Evolutionary conservation across 352 stramenopile genomes (phyloP).

Genomic region (Stramenopiles sp.): DNA sequence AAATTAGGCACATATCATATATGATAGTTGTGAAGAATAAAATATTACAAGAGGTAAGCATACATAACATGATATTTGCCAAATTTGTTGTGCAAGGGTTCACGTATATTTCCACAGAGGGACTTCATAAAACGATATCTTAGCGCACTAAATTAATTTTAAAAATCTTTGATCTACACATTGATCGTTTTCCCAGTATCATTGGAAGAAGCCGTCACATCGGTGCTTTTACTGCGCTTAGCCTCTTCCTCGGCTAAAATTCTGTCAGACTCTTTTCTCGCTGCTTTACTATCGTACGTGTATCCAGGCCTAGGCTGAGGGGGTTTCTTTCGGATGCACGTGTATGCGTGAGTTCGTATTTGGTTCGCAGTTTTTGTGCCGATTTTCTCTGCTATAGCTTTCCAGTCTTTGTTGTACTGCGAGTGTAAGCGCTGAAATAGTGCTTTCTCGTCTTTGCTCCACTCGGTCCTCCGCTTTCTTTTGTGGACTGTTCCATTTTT

Average conservation of each 20-base stretch:
- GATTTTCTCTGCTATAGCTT: background rate
- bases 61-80: too few relatives aligned
- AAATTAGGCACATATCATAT: too few relatives aligned
- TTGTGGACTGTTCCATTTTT: background rate
- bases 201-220: too few relatives aligned
- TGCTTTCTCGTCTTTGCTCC: background rate
- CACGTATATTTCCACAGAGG: too few relatives aligned
- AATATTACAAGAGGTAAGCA: too few relatives aligned
- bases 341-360: slow-evolving; percentile 1
- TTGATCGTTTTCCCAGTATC: too few relatives aligned
- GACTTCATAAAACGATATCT: too few relatives aligned
- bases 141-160: too few relatives aligned
- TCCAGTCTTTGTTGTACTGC: background rate
- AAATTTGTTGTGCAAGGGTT: too few relatives aligned
- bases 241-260: background rate
- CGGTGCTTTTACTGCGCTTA: too few relatives aligned
- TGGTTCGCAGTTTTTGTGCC: background rate
- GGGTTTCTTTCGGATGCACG: background rate
- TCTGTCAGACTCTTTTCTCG: background rate
- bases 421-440: background rate
- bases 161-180: too few relatives aligned
- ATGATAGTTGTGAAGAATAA: too few relatives aligned
- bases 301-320: background rate
- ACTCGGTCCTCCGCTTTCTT: background rate
- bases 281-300: background rate